Evolutionary conservation across 2,329 filamentous ascomycete species (phyloP).

Genomic region (Cladosporium phlei): DNA sequence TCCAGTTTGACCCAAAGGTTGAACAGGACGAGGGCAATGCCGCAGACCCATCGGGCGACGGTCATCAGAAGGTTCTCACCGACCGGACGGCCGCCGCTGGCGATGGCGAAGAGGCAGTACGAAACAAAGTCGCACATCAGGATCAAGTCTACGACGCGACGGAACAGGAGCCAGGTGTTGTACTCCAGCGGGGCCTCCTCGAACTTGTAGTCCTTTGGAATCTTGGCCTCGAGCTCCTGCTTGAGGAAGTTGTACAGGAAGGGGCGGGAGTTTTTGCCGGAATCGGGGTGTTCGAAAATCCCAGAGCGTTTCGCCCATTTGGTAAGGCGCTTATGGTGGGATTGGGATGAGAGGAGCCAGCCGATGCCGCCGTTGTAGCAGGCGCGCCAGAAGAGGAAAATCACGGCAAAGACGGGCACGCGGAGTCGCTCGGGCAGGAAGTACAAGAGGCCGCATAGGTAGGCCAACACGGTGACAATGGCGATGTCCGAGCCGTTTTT

Average conservation of each 20-base stretch:
- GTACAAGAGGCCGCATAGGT: conserved; percentile 71
- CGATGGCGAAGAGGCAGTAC: conserved; percentile 91
- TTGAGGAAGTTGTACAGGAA: conserved; percentile 80
- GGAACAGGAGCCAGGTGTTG: conserved; percentile 97
- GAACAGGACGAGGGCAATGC: conserved; percentile 77
- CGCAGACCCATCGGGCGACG: conserved; percentile 69
- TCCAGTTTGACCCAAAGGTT: conserved; percentile 99
- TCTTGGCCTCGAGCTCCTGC: conserved; percentile 87
- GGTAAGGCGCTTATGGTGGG: conserved; percentile 78
- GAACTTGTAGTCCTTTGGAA: conserved; percentile 88
- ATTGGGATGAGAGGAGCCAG: conserved; percentile 81
- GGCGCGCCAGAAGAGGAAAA: conserved; percentile 89
- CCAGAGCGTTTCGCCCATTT: conserved; percentile 80
- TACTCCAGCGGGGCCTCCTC: conserved; percentile 93
- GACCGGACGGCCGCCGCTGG: conserved; percentile 70
- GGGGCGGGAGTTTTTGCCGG: conserved; percentile 77
- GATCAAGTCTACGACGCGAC: conserved; percentile 91
- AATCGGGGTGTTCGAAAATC: conserved; percentile 77
- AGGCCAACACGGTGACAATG: conserved; percentile 72
- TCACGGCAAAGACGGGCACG: conserved; percentile 70
- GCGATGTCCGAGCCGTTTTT: conserved; percentile 86
- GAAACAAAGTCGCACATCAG: conserved; percentile 98
- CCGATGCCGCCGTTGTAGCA: conserved; percentile 94
- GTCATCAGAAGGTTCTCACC: conserved; percentile 68
- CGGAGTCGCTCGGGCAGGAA: conserved; percentile 64